Percentiles rank a stretch among this genome's conserved stretches.
Conservation (phyloP, 2,329 filamentous ascomycete genomes). For the Aspergillus sp. region DNA sequence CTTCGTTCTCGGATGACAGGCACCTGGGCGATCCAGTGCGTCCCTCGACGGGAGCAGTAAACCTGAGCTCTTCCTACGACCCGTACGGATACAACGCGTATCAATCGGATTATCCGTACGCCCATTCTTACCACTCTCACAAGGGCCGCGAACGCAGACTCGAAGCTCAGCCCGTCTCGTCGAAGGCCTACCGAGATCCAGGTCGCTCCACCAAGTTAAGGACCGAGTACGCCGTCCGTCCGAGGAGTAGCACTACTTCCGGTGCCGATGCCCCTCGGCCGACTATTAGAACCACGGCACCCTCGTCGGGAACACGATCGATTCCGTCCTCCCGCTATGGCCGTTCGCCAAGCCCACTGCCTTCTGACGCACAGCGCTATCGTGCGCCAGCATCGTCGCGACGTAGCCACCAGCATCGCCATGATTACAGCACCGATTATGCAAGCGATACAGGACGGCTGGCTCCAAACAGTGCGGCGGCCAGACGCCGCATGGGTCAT, state of each 20-base stretch:
- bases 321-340: constrained; percentile 20
- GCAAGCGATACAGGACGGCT: constrained; percentile 27
- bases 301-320: constrained; percentile 13
- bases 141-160: constrained; percentile 16
- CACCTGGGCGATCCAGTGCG: constrained; percentile 29
- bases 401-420: constrained; percentile 19
- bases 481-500: constrained; percentile 13
- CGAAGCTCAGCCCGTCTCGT: constrained; percentile 26
- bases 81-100: constrained; percentile 24
- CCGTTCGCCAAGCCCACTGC: constrained; percentile 24
- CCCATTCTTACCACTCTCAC: constrained; percentile 19
- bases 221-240: constrained; percentile 30
- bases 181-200: constrained; percentile 22
- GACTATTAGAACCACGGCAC: constrained; percentile 19
- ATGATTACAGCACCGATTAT: constrained; percentile 26
- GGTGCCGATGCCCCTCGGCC: constrained; percentile 17
- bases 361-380: constrained; percentile 24
- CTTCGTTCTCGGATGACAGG: constrained; percentile 24
- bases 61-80: constrained; percentile 25
- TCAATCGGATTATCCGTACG: constrained; percentile 21
- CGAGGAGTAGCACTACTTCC: constrained; percentile 27
- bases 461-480: constrained; percentile 12
- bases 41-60: constrained; percentile 33
- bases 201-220: constrained; percentile 22
- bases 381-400: constrained; percentile 24